Conservation (phyloP, 805 yeast genomes). For the Schwanniomyces sp. region DNA sequence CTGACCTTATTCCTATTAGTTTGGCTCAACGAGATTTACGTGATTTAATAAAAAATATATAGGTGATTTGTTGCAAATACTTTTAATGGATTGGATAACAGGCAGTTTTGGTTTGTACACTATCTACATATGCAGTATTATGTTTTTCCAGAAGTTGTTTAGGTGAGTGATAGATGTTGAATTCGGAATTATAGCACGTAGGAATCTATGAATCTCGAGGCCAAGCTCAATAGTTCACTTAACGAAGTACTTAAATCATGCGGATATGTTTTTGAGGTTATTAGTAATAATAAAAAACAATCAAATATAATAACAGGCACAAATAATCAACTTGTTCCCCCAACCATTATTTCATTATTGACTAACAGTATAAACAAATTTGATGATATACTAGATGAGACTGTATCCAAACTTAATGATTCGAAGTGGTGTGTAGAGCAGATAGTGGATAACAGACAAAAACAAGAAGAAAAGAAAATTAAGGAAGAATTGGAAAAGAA, state of each 20-base stretch:
- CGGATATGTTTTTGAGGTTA: slow-evolving; percentile 44
- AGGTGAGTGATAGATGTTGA: too few species aligned
- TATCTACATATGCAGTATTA: too few species aligned
- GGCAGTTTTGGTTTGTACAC: too few species aligned
- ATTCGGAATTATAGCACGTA: not conserved
- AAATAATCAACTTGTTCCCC: slow-evolving; percentile 40
- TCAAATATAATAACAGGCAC: slow-evolving; percentile 42
- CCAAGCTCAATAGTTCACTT: slow-evolving; percentile 38
- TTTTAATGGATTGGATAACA: too few species aligned
- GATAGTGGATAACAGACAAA: slow-evolving; percentile 41
- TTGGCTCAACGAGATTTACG: too few species aligned
- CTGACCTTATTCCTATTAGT: too few species aligned
- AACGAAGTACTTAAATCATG: slow-evolving; percentile 41
- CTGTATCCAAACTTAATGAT: slow-evolving; percentile 40
- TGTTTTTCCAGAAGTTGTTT: too few species aligned
- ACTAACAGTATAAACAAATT: slow-evolving; percentile 33
- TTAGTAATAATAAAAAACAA: slow-evolving; percentile 40
- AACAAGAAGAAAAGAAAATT: slow-evolving; percentile 39
- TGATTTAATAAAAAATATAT: too few species aligned
- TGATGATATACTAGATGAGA: slow-evolving; percentile 44
- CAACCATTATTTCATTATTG: slow-evolving; percentile 35
- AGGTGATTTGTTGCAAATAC: too few species aligned
- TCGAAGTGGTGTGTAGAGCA: slow-evolving; percentile 45
- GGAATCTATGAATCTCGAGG: slow-evolving; percentile 35
- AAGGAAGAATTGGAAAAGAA: slow-evolving; percentile 35